phyloP scores from a whole-genome alignment of 2,329 filamentous ascomycete genomes.

The Talaromyces sp. region DNA sequence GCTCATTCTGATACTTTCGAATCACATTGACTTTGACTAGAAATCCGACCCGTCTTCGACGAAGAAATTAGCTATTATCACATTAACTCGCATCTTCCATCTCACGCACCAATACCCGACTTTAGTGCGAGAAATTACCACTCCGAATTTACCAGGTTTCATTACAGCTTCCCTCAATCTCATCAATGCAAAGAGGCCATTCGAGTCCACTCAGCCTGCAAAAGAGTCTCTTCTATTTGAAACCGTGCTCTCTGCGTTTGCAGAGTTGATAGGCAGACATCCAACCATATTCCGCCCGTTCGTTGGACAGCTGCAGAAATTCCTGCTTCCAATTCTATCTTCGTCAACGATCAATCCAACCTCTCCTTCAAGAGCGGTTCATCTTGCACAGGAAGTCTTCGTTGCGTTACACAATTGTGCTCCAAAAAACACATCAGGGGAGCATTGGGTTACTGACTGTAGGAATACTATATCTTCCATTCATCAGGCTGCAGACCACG shows the following conservation, averaged over 20 bases:
- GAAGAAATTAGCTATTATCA: constrained; percentile 72
- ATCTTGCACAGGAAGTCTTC: constrained; percentile 61
- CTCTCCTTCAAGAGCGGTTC: constrained; percentile 52
- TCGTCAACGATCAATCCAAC: constrained; percentile 54
- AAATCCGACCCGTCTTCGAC: constrained; percentile 72
- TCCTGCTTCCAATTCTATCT: constrained; percentile 59
- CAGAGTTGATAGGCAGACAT: constrained; percentile 71
- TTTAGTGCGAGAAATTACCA: constrained; percentile 80
- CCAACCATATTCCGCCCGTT: constrained; percentile 79
- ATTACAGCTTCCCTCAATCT: constrained; percentile 69
- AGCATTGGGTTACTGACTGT: constrained; percentile 73
- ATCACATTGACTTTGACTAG: constrained; percentile 37
- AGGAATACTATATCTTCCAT: constrained; percentile 59
- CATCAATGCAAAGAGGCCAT: constrained; percentile 45
- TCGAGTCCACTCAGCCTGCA: constrained; percentile 19
- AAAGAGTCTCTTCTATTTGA: constrained; percentile 54
- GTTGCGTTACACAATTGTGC: constrained; percentile 74
- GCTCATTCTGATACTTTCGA: background rate
- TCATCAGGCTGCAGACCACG: constrained; percentile 68
- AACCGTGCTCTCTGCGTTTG: constrained; percentile 67
- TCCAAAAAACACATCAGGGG: constrained; percentile 69
- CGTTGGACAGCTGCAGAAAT: constrained; percentile 61
- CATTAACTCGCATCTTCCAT: constrained; percentile 77
- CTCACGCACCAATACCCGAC: constrained; percentile 79
- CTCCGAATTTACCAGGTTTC: constrained; percentile 72